Evolutionary conservation across 495 filamentous ascomycete species (phyloP).

Genomic region (Xylaria bambusicola): DNA sequence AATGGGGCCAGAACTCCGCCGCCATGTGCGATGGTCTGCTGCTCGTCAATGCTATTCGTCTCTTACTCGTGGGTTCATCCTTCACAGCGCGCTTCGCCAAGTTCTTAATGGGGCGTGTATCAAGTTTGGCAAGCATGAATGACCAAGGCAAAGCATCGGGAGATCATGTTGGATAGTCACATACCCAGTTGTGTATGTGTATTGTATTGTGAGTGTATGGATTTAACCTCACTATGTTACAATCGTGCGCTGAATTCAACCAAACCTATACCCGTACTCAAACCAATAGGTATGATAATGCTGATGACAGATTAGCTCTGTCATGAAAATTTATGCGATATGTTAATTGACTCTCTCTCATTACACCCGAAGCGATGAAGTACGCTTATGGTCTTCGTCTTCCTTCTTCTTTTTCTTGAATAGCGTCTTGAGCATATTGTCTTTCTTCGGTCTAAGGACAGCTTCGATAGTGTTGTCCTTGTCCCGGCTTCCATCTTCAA

Average conservation of each 20-base stretch:
- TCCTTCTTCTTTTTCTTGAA: conserved; percentile 55
- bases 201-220: too few relatives aligned
- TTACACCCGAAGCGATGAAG: conserved; percentile 22
- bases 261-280: neutral
- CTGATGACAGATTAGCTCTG: too few relatives aligned
- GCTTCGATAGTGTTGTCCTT: conserved; percentile 35
- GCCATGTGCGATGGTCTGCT: neutral
- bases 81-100: neutral
- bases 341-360: too few relatives aligned
- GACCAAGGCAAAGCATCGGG: too few relatives aligned
- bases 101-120: neutral
- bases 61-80: neutral
- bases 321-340: too few relatives aligned
- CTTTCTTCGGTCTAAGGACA: conserved; percentile 41
- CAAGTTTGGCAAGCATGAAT: too few relatives aligned
- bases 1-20: neutral
- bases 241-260: conserved; percentile 3
- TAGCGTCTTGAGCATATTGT: conserved; percentile 53
- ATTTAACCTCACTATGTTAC: conserved; percentile 1
- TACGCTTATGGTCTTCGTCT: conserved; percentile 35
- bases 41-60: neutral
- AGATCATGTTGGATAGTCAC: too few relatives aligned
- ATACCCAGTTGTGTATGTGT: too few relatives aligned
- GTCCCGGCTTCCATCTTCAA: conserved; percentile 36
- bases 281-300: too few relatives aligned